Conservation (phyloP, 495 filamentous ascomycete species). For the Aspergillus coremiiformis region DNA sequence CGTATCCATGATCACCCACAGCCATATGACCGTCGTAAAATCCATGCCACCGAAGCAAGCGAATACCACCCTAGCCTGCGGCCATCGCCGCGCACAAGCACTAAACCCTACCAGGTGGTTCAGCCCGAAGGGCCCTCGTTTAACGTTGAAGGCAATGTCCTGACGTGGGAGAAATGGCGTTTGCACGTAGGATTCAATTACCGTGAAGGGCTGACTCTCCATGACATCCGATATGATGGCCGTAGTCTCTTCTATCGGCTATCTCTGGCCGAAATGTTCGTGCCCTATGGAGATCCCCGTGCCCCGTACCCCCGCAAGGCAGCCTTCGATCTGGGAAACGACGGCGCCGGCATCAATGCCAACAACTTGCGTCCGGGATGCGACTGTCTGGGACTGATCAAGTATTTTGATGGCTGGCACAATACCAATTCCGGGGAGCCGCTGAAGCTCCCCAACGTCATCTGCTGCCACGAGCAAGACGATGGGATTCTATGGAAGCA, state of each 20-base stretch:
- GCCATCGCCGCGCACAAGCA: conserved; percentile 40
- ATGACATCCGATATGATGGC: conserved; percentile 61
- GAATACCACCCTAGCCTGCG: conserved; percentile 61
- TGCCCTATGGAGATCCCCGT: conserved; percentile 58
- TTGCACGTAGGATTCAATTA: conserved; percentile 59
- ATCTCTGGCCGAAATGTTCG: conserved; percentile 68
- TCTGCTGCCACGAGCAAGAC: conserved; percentile 63
- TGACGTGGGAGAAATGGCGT: conserved; percentile 60
- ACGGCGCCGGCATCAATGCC: conserved; percentile 56
- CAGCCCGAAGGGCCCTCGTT: conserved; percentile 78
- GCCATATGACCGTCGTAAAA: conserved; percentile 26
- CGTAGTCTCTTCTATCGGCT: conserved; percentile 63
- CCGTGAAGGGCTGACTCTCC: conserved; percentile 54
- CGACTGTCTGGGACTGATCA: conserved; percentile 52
- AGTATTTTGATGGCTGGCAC: conserved; percentile 54
- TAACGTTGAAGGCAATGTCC: conserved; percentile 31
- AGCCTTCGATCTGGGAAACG: conserved; percentile 65
- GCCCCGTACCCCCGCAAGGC: conserved; percentile 57
- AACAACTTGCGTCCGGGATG: conserved; percentile 48
- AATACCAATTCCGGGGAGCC: conserved; percentile 46
- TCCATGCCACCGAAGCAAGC: conserved; percentile 41
- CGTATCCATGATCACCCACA: conserved; percentile 8
- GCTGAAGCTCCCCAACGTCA: conserved; percentile 45
- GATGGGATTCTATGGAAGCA: conserved; percentile 63
- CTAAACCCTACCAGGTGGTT: conserved; percentile 68